Base-by-base conservation (phyloP, 75 land plant genomes). In the Pinus tabuliformis region DNA sequence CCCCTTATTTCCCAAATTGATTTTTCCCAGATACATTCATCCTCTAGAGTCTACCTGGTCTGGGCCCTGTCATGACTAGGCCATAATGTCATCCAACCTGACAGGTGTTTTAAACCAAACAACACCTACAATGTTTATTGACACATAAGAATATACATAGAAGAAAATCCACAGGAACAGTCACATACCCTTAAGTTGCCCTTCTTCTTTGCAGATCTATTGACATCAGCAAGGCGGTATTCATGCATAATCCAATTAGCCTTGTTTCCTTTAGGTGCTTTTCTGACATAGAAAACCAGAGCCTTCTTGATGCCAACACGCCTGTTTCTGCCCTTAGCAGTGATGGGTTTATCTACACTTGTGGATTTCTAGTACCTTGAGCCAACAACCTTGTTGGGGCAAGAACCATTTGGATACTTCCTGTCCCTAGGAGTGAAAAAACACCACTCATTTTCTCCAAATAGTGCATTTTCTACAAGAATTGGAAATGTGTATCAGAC, bases 341-440 rank as follows among this genome's bases (percentile, higher is more conserved):
- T 36, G 14, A 78, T 75, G 45, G 58, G 62, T 24, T 75, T 75
- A 36, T 78, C 80, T 56, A 36, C 57, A 30, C 80, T 79, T 58
- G 78, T 78, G 24, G 78, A 59, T 45, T 78, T 78, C 80, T 79
- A 78, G 39, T 78, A 78, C 6, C 80, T 79, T 18, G 78, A 54
- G 16, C 57, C 62, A 22, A 60, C 62, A 54, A 79, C 78, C 80
- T 60, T 56, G 60, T 78, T 78, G 12, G 62, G 57, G 9, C 80
- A 39, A 54, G 62, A 57, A 1, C 80, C 78, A 56, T 54, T 78
- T 57, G 77, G 78, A 39, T 78, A 78, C 78, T 78, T 78, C 45
- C 77, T 78, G 45, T 75, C 76, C 76, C 64, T 30, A 0, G 64
- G 45, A 33, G 76, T 75, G 39, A 58, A 75, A 37, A 75, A 75